Evolutionary conservation across 1,139 yeast species (phyloP), one percentile per base, ranked within the genome.

Genomic region (Saccharomyces hybrid): DNA sequence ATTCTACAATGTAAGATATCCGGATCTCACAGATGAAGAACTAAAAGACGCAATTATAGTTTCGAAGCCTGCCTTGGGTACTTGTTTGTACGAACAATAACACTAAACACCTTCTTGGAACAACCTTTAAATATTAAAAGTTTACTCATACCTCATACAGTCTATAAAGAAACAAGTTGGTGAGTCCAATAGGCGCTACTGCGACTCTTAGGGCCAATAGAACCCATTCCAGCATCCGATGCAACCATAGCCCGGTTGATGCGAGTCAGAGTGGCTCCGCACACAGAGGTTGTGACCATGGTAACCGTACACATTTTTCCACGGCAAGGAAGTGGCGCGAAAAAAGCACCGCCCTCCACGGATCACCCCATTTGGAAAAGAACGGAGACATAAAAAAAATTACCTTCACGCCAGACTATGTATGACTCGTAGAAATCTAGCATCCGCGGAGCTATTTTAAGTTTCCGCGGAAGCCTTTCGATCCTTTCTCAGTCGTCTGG

Each of bases 61-160:
- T 34, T 75, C 82, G 46, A 74, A 75, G 58, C 86, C 86, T 1
- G 82, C 82, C 4, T 70, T 75, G 52, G 86, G 86, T 13, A 16
- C 25, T 38, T 14, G 23, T 9, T 5, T 38, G 25, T 16, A 16
- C 25, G 44, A 38, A 30, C 32, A 4, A 13, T 30, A 13, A 30
- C 32, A 30, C 32, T 30, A 30, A 30, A 13, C n/a, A 30, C n/a
- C n/a, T 30, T 11, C 13, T 30, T 30, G 32, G n/a, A 30, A 9
- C 32, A 30, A 13, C n/a, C n/a, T 11, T 30, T 13, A 13, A 9
- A 30, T 9, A 30, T 11, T 30, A 30, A 30, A 30, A 30, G 32
- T 11, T 5, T 13, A 30, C 32, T 13, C 13, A 30, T 30, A 30
- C 13, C n/a, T 5, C 32, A 13, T 30, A 30, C 32, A 30, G 14